Evolutionary conservation across 306 rosid species (phyloP), one percentile per base, ranked within the genome.

Genomic region (Luffa aegyptiaca): DNA sequence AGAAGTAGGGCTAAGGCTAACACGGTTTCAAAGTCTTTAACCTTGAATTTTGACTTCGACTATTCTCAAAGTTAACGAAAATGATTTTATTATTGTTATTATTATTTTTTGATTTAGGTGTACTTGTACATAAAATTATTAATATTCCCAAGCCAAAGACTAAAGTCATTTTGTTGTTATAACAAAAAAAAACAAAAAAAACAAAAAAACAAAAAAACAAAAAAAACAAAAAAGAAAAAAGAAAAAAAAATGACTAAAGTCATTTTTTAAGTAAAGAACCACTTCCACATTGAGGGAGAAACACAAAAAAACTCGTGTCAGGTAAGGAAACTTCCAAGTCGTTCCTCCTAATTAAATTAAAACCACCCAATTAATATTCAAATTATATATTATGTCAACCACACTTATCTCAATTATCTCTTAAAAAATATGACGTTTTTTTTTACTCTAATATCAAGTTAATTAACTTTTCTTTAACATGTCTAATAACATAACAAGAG

Each of bases 11-110:
- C 75, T 68, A 1, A 41, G 52, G 75, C 35, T 44, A n/a, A 69
- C 75, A 69, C 75, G 75, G n/a, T 69, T 69, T 69, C 75, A 41
- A 41, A 69, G 75, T 68, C 35, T 69, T 2, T n/a, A 69, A 5
- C 53, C 18, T 42, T 18, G 75, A 39, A 39, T 66, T 21, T 66
- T 37, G 73, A 66, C 73, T 66, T 66, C 5, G 44, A 10, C 18
- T 69, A 0, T 26, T 69, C 49, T 42, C 53, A 45, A n/a, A 69
- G 11, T 18, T n/a, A n/a, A 3, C 8, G 39, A 65, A 37, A 7
- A 16, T 36, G 2, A 39, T 63, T 58, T 35, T 64, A 26, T 58
- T 21, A 6, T 2, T 21, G 14, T 52, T 3, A 1, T 17, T 52
- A 14, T 62, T 57, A 57, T 8, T n/a, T 8, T 57, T 57, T 57